Evolutionary conservation across 352 stramenopile species (phyloP).

Genomic region (Pythium plurisporium): DNA sequence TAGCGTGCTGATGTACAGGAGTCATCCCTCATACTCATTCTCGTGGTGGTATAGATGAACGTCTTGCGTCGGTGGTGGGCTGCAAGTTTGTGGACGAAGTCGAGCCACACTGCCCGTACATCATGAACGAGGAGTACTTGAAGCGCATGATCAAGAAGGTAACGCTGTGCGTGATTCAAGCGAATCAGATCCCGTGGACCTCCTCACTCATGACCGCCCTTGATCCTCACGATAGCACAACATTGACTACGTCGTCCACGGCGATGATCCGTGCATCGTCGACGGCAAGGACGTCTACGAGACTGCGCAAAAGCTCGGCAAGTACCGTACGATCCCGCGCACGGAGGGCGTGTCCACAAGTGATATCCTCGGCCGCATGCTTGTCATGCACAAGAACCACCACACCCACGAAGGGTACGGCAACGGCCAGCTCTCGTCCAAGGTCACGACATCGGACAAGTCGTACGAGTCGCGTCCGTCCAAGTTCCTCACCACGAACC

Average conservation of each 20-base stretch:
- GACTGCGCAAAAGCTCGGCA: constrained; percentile 93
- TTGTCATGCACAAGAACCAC: constrained; percentile 95
- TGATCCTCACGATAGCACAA: constrained; percentile 49
- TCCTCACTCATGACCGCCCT: too few species aligned
- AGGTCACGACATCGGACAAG: constrained; percentile 47
- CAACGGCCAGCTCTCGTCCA: constrained; percentile 75
- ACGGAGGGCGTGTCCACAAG: constrained; percentile 97
- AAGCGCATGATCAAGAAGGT: constrained; percentile 95
- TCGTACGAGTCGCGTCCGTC: constrained; percentile 62
- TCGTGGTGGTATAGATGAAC: constrained; percentile 72
- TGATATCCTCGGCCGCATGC: constrained; percentile 98
- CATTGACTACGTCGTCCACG: constrained; percentile 99
- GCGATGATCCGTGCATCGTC: constrained; percentile 98
- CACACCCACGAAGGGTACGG: constrained; percentile 81
- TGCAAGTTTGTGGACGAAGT: constrained; percentile 99
- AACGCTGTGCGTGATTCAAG: too few species aligned
- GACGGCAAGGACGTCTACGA: constrained; percentile 99
- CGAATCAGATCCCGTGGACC: too few species aligned
- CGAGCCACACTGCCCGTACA: constrained; percentile 96
- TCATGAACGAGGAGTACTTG: constrained; percentile 98
- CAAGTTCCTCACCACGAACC: constrained; percentile 96
- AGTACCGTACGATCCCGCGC: constrained; percentile 95
- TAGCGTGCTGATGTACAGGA: too few species aligned
- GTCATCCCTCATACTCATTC: too few species aligned
- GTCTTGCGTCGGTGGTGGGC: constrained; percentile 92